phyloP scores from a whole-genome alignment of 371 early-diverging fungal species.

The Mucor irregularis region DNA sequence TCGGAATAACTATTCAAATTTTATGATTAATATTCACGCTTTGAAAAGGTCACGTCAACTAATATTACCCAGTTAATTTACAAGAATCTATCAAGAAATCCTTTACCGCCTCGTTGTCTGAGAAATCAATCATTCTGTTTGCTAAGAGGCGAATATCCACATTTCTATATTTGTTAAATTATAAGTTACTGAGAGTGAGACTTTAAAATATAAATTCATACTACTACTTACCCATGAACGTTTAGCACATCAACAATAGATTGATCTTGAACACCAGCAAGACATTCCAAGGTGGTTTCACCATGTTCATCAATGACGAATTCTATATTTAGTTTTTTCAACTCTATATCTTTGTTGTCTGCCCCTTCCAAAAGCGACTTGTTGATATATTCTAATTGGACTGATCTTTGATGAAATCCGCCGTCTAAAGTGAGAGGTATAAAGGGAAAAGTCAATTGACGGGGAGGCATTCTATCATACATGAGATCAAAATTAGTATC shows the following conservation, averaged over 20 bases:
- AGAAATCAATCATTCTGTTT: conserved; percentile 13
- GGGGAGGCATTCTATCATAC: conserved; percentile 32
- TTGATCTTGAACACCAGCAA: conserved; percentile 30
- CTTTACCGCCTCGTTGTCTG: not conserved
- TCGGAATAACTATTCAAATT: conserved; percentile 28
- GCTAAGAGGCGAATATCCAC: conserved; percentile 40
- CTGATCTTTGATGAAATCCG: conserved; percentile 26
- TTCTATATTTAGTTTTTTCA: conserved; percentile 29
- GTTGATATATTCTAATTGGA: conserved; percentile 33
- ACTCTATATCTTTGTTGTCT: not conserved
- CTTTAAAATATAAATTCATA: not conserved
- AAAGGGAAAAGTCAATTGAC: conserved; percentile 17
- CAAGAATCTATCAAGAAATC: conserved; percentile 18
- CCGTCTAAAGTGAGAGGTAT: conserved; percentile 21
- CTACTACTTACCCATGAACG: conserved; percentile 25
- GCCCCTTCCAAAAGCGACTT: conserved; percentile 4
- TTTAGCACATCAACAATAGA: conserved; percentile 27
- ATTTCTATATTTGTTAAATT: conserved; percentile 12
- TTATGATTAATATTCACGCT: not conserved
- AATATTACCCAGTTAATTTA: conserved; percentile 30
- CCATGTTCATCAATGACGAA: conserved; percentile 32
- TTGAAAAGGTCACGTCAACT: no score
- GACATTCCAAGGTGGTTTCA: conserved; percentile 13
- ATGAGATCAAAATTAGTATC: not conserved
- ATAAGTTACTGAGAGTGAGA: no score